Evolutionary conservation across 148 eudicot species (phyloP).

Genomic region (Vaccinium corymbosum): DNA sequence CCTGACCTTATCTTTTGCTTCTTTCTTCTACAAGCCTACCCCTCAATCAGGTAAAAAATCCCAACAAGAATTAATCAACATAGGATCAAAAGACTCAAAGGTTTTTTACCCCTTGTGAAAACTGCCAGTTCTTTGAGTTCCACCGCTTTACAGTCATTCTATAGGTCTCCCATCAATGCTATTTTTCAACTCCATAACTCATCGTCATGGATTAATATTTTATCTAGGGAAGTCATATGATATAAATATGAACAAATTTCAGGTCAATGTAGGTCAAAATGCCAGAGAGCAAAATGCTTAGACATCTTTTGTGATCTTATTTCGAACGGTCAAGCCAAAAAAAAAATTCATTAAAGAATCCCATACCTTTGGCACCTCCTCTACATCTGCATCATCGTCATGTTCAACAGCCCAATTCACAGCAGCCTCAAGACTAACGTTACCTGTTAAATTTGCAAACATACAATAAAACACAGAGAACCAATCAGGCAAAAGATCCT

Average conservation of each 20-base stretch:
- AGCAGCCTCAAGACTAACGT: constrained; percentile 72
- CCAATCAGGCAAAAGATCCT: not conserved
- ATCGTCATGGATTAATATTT: not conserved
- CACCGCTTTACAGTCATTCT: not conserved
- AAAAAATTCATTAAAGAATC: not conserved
- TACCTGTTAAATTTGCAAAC: constrained; percentile 41
- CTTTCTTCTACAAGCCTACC: not conserved
- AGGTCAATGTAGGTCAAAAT: not conserved
- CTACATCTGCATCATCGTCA: constrained; percentile 86
- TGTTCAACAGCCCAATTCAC: constrained; percentile 96
- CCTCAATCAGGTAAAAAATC: not conserved
- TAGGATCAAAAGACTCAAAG: not conserved
- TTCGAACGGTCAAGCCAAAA: not conserved
- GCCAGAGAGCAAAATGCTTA: not conserved
- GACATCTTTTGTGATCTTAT: not conserved
- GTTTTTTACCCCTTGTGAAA: not conserved
- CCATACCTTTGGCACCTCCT: constrained; percentile 81
- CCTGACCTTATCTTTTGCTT: not conserved
- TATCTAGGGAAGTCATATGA: not conserved
- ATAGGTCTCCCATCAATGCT: not conserved
- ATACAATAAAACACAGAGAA: not conserved
- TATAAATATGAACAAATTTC: not conserved
- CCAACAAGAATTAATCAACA: not conserved
- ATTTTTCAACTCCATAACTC: not conserved
- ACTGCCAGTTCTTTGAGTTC: not conserved